These are phyloP conservation scores for Talaromyces sp. DNA, from an alignment of 2,329 filamentous ascomycete genomes.

Conservation along the genomic window DNA sequence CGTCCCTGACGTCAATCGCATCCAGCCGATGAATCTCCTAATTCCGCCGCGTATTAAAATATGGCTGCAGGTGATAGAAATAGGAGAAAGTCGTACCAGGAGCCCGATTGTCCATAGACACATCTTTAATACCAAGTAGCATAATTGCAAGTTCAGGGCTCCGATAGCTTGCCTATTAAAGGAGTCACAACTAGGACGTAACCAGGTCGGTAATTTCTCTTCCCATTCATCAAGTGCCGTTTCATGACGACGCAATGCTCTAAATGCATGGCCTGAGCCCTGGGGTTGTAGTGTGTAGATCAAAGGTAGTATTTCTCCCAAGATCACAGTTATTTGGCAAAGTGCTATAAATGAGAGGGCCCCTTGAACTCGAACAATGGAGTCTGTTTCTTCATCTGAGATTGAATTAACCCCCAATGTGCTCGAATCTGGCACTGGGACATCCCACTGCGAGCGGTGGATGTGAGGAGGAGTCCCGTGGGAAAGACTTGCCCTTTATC, in stretches of 20 bases:
- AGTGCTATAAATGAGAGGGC: slow-evolving; percentile 44
- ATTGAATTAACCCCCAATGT: slow-evolving; percentile 24
- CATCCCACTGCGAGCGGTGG: slow-evolving; percentile 43
- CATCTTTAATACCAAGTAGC: slow-evolving; percentile 47
- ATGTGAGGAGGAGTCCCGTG: slow-evolving; percentile 52
- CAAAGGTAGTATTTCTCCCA: slow-evolving; percentile 29
- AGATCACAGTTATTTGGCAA: slow-evolving; percentile 41
- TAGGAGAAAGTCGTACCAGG: slow-evolving; percentile 10
- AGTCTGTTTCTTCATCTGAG: slow-evolving; percentile 14
- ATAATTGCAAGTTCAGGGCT: slow-evolving; percentile 48
- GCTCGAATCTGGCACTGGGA: slow-evolving; percentile 33
- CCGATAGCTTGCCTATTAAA: slow-evolving; percentile 41
- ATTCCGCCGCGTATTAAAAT: neutral
- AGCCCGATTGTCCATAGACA: slow-evolving; percentile 42
- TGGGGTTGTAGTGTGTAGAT: slow-evolving; percentile 29
- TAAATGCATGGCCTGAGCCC: slow-evolving; percentile 23
- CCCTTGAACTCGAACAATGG: slow-evolving; percentile 16
- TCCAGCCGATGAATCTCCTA: slow-evolving; percentile 31
- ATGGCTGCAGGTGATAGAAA: neutral
- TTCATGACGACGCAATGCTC: slow-evolving; percentile 32
- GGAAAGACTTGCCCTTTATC: slow-evolving; percentile 47
- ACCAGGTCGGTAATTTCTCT: slow-evolving; percentile 31
- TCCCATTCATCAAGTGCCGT: slow-evolving; percentile 43
- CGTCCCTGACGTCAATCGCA: slow-evolving; percentile 24
- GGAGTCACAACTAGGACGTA: slow-evolving; percentile 32